Base-by-base conservation (phyloP, 768 basidiomycete genomes). In the Mycena crocata region DNA sequence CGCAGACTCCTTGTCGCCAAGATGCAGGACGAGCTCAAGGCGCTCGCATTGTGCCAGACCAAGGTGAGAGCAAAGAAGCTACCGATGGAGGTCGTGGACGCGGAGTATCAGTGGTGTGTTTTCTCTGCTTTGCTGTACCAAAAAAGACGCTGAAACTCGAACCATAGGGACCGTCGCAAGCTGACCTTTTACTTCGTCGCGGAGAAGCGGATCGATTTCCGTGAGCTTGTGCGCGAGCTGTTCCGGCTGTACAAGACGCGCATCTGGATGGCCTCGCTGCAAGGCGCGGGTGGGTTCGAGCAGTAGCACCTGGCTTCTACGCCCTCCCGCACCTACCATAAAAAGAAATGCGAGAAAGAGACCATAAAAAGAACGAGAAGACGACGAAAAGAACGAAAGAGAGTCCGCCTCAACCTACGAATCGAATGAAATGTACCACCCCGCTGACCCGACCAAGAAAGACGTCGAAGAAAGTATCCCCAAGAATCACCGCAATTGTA, bases 11-110 rank as follows among this genome's bases (percentile, higher is more conserved):
- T 98, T 66, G 83, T 89, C 30, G 83, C 89, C 44, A 99, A 99
- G 83, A 84, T 89, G 61, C 90, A 92, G 73, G 97, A 99, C 78
- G 97, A 99, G 79, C 80, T 89, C 62, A 96, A 96, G 80, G 97
- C 97, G 24, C 82, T 99, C 46, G 90, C 93, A 73, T 82, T 98
- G 59, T 98, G 96, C 72, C 90, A 95, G 78, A 93, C 85, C 66
- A 98, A 98, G 78, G 96, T 98, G 17, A 84, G 90, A 57, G 94
- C 95, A 77, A 93, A 96, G 82, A 95, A 95, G 76, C 81, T 98
- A 75, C 96, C 96, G 21, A 99, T 99, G 97, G 95, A 98, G 79
- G 96, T 99, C 64, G 90, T 98, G 52, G 97, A 98, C 78, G 97
- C 96, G 34, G 97, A 99, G 80, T 99, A 96, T 82, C 97, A 99